Conservation (phyloP, 2,329 filamentous ascomycete genomes). For the Bipolaris sorokiniana region DNA sequence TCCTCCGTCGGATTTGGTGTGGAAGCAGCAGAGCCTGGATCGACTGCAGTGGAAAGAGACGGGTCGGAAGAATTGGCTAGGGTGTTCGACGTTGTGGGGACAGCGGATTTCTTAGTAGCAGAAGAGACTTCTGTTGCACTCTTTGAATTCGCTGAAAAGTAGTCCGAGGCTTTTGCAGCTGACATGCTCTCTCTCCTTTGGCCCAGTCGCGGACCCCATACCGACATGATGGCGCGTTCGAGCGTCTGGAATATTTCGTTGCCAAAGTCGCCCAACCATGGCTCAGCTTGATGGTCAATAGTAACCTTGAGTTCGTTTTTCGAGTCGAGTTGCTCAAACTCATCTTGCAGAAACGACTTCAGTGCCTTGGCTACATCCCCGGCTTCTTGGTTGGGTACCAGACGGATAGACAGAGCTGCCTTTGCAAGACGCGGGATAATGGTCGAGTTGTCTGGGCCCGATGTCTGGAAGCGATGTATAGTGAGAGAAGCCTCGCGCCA, state of each 20-base stretch:
- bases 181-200: slow-evolving; percentile 28
- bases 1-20: background rate
- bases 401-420: slow-evolving; percentile 84
- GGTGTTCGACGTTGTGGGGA: slow-evolving; percentile 59
- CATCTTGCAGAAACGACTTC: slow-evolving; percentile 68
- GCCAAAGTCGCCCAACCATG: slow-evolving; percentile 90
- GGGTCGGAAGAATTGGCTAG: slow-evolving; percentile 52
- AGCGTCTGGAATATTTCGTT: slow-evolving; percentile 92
- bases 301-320: slow-evolving; percentile 80
- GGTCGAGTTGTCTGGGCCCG: slow-evolving; percentile 84
- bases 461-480: slow-evolving; percentile 90
- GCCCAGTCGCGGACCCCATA: slow-evolving; percentile 70
- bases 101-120: slow-evolving; percentile 23
- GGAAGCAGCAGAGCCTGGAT: slow-evolving; percentile 7
- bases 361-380: slow-evolving; percentile 74
- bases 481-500: slow-evolving; percentile 97
- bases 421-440: slow-evolving; percentile 90
- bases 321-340: slow-evolving; percentile 77
- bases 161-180: slow-evolving; percentile 22
- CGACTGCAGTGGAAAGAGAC: slow-evolving; percentile 12
- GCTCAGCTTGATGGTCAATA: slow-evolving; percentile 92
- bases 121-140: slow-evolving; percentile 10
- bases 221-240: slow-evolving; percentile 81
- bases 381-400: slow-evolving; percentile 92
- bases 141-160: slow-evolving; percentile 20